Evolutionary conservation across 2,329 filamentous ascomycete species (phyloP).

Genomic region (Shiraia bambusicola): DNA sequence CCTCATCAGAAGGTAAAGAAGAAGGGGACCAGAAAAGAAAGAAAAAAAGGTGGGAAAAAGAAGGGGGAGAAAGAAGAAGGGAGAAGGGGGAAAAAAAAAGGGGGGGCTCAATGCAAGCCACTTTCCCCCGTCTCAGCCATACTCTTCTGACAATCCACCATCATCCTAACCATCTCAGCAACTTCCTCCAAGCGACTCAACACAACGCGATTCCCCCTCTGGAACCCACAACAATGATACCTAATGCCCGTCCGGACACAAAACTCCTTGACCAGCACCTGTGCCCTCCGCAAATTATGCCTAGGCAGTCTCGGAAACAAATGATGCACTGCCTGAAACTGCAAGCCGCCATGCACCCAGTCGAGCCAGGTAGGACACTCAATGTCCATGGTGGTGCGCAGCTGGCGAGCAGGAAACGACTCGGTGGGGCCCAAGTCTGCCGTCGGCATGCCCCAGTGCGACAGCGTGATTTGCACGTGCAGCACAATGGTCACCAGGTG

Average conservation of each 20-base stretch:
- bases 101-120: slow-evolving; percentile 29
- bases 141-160: slow-evolving; percentile 42
- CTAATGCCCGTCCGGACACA: slow-evolving; percentile 80
- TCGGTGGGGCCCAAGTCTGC: slow-evolving; percentile 79
- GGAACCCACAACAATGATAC: slow-evolving; percentile 83
- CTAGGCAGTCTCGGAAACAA: slow-evolving; percentile 80
- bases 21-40: no score
- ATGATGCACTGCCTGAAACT: slow-evolving; percentile 89
- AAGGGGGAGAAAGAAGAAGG: no score
- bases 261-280: slow-evolving; percentile 76
- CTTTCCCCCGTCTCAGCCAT: slow-evolving; percentile 45
- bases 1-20: no score
- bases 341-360: slow-evolving; percentile 83
- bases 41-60: no score
- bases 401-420: slow-evolving; percentile 86
- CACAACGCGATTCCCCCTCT: slow-evolving; percentile 79
- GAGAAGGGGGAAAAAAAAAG: no score
- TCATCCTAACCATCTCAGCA: slow-evolving; percentile 69
- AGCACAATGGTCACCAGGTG: slow-evolving; percentile 79
- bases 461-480: slow-evolving; percentile 87
- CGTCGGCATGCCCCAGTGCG: slow-evolving; percentile 92
- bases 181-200: slow-evolving; percentile 76
- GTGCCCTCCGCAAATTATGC: slow-evolving; percentile 76
- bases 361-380: slow-evolving; percentile 87
- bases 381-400: slow-evolving; percentile 91